These are phyloP conservation scores for Phytophthora vignae DNA, from an alignment of 352 stramenopile species.

Conservation along the genomic window DNA sequence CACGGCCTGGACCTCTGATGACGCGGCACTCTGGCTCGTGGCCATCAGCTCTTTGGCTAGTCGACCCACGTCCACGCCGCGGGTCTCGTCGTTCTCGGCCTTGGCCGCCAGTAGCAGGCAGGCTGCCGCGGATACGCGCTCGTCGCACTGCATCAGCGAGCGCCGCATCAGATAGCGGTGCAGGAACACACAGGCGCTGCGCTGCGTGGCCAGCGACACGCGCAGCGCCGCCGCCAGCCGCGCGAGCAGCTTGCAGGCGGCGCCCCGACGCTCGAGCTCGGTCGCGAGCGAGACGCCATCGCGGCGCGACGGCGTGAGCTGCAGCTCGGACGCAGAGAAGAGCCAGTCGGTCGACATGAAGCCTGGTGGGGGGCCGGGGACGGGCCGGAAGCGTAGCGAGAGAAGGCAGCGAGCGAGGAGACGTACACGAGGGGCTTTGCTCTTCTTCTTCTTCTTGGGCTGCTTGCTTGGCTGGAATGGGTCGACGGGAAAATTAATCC, in stretches of 20 bases:
- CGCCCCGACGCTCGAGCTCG: slow-evolving; percentile 36
- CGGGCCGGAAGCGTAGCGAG: not conserved
- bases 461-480: slow-evolving; percentile 10
- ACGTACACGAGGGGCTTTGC: not conserved
- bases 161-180: slow-evolving; percentile 61
- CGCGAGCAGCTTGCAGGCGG: slow-evolving; percentile 46
- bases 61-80: slow-evolving; percentile 35
- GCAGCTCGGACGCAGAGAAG: slow-evolving; percentile 45
- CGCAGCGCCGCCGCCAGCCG: slow-evolving; percentile 35
- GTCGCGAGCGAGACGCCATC: slow-evolving; percentile 43
- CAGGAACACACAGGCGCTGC: slow-evolving; percentile 54
- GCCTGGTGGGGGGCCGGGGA: slow-evolving; percentile 6
- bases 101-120: slow-evolving; percentile 61
- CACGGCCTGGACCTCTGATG: slow-evolving; percentile 12
- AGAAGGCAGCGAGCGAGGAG: slow-evolving; percentile 7
- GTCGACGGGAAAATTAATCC: slow-evolving; percentile 1
- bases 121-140: slow-evolving; percentile 37
- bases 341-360: slow-evolving; percentile 46
- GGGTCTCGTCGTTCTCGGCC: slow-evolving; percentile 50
- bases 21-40: not conserved
- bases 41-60: slow-evolving; percentile 30
- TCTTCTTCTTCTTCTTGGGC: slow-evolving; percentile 1
- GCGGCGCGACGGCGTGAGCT: slow-evolving; percentile 35
- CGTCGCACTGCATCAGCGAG: slow-evolving; percentile 42
- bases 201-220: slow-evolving; percentile 47